Evolutionary conservation across 2,329 filamentous ascomycete genomes (phyloP).

Genomic region (Thelonectria rubi): DNA sequence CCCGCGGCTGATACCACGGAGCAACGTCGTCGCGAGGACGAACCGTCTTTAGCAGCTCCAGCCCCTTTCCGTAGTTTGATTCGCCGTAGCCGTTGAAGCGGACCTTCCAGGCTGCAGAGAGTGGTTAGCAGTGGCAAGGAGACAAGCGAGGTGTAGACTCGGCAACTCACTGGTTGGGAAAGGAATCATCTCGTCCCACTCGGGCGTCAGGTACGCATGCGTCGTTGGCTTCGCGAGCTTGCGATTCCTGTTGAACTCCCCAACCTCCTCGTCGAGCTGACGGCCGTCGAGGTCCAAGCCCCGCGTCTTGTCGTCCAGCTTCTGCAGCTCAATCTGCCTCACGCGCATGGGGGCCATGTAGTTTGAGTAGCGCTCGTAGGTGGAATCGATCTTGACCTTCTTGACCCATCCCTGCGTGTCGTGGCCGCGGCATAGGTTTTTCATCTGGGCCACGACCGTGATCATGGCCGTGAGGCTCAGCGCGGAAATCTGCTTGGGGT

Average conservation of each 20-base stretch:
- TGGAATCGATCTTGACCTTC: conserved; percentile 24
- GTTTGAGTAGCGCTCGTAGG: conserved; percentile 31
- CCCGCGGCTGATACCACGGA: conserved; percentile 11
- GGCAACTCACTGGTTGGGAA: conserved; percentile 29
- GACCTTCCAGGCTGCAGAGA: conserved; percentile 14
- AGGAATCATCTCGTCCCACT: conserved; percentile 37
- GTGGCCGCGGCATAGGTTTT: conserved; percentile 29
- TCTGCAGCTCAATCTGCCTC: conserved; percentile 4
- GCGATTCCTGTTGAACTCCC: conserved; percentile 15
- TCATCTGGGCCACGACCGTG: conserved; percentile 30
- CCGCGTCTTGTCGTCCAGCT: too few species aligned
- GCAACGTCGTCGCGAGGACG: background rate
- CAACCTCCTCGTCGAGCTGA: conserved; percentile 1
- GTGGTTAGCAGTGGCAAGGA: too few species aligned
- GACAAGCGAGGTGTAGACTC: too few species aligned
- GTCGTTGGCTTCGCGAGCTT: conserved; percentile 17
- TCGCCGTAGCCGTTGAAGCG: conserved; percentile 28
- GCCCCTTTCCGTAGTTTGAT: conserved; percentile 13
- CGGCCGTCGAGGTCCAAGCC: too few species aligned
- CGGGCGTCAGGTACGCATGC: conserved; percentile 32
- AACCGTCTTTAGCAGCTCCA: background rate
- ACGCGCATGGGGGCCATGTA: conserved; percentile 36
- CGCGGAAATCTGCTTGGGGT: conserved; percentile 26
- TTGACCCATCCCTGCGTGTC: conserved; percentile 28
- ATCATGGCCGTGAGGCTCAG: conserved; percentile 26